Base-by-base conservation (phyloP, 78 protist species). In the Dictyostelium citrinum region DNA sequence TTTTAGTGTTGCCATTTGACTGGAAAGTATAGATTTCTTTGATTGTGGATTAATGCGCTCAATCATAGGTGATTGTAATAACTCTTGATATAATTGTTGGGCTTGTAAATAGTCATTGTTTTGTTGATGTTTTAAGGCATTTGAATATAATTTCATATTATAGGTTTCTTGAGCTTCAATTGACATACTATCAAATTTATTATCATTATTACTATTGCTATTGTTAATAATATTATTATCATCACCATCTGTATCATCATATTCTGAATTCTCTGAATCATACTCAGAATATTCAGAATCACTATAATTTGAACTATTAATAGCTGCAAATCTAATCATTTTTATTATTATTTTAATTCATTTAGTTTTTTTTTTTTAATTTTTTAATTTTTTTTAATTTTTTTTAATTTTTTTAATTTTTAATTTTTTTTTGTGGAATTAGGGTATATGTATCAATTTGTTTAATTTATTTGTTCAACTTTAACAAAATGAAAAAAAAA, bases 91-190 rank as follows among this genome's bases (percentile, higher is more conserved):
- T 14, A 45, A 22, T 41, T 86, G 92, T 64, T 86, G 92, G 10
- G 92, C 49, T 61, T 86, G 76, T 22, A 86, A 31, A 45, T 77
- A 61, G 41, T 86, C 82, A 9, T 37, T 49, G 8, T 55, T 76
- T 31, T 86, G 83, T 64, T 76, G 92, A 24, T 20, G 41, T 45
- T 78, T n/a, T 61, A 86, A 77, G 27, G 92, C 92, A 51, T 64
- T 51, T 17, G 78, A 75, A 86, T 86, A 77, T 14, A 80, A 12
- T 64, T 27, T 39, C 27, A 86, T 35, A 29, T 39, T 86, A 5
- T 39, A 6, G 16, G 92, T 49, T 22, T 86, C 92, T 43, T 39
- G 58, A 1, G 92, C 92, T 31, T 86, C 92, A 27, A 86, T 37
- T 39, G 91, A 70, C 43, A 70, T 70, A 68, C 12, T 31, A 31